Evolutionary conservation across 2,329 filamentous ascomycete species (phyloP), one percentile per base, ranked within the genome.

Genomic region (Fusarium tupiense): DNA sequence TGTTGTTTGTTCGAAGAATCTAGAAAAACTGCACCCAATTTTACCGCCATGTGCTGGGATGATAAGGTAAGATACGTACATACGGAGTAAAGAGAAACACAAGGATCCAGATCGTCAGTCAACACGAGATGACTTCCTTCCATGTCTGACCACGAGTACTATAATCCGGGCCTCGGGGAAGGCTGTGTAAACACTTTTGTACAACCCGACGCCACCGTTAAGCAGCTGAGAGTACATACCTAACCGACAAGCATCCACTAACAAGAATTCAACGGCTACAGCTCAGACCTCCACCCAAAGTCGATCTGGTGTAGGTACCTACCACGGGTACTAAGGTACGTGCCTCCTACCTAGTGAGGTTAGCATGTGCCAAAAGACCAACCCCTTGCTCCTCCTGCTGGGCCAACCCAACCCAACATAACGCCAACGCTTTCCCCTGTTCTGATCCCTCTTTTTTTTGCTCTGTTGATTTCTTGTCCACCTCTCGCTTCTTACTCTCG

Each of bases 371-470:
- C 37, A 69, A 61, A 47, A 40, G n/a, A 58, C 29, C 41, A 37
- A 66, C 68, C 62, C 72, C 72, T 41, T 65, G 67, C 49, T 67
- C 47, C 22, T 52, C 41, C 64, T 75, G 64, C 72, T 75, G 72
- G 68, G 72, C 72, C 72, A 75, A 75, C 61, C 67, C 43, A 64
- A 65, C 71, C 67, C 47, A 64, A 54, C 67, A 72, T 71, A 64
- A 74, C 72, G 52, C 72, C 72, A 72, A 60, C 72, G 64, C 72
- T 66, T 75, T 74, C 52, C 72, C 72, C 61, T 74, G 67, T 68
- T 56, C 52, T 26, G 49, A 37, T 53, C 33, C 33, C 67, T 61
- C 69, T 68, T 64, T 66, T 72, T 37, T 73, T 63, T 58, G 31
- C 63, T 72, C 64, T 50, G 53, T 62, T 63, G 61, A 65, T 63